Percentiles rank a stretch among this genome's conserved stretches.
phyloP scores from a whole-genome alignment of 2,329 filamentous ascomycete genomes.

The Pestalotiopsis sp. region DNA sequence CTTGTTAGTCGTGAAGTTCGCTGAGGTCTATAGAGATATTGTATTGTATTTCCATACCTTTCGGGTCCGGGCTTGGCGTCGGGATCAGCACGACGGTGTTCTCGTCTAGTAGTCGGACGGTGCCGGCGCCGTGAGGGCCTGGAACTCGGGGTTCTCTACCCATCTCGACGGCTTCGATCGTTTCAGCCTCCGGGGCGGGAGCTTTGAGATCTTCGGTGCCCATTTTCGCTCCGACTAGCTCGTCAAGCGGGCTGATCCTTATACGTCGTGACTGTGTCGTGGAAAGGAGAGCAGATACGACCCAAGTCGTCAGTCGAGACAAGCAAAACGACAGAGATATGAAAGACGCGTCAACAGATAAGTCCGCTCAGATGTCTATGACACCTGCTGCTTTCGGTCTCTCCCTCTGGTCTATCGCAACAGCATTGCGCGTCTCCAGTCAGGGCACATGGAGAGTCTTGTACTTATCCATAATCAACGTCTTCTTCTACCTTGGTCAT shows the following conservation, averaged over 20 bases:
- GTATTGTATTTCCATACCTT: conserved; percentile 16
- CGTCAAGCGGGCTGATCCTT: background rate
- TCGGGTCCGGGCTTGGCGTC: conserved; percentile 23
- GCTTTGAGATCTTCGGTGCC: background rate
- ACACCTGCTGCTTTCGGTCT: background rate
- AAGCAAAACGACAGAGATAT: background rate
- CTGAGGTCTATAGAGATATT: background rate
- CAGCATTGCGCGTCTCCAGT: background rate
- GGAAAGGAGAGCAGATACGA: background rate
- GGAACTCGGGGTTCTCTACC: background rate
- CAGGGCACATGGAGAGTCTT: background rate
- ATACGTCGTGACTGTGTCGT: background rate
- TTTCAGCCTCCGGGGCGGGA: background rate
- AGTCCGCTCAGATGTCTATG: background rate
- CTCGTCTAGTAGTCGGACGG: conserved; percentile 13
- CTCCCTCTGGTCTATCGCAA: background rate
- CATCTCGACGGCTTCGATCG: background rate
- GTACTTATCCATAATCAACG: background rate
- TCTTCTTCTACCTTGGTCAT: background rate
- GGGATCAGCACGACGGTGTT: conserved; percentile 24
- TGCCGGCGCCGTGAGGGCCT: conserved; percentile 6
- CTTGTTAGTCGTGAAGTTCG: background rate
- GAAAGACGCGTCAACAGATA: background rate
- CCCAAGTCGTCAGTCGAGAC: background rate
- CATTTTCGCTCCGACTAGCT: background rate